Evolutionary conservation across 257 asterid species (phyloP).

Genomic region (Solanum okadae): DNA sequence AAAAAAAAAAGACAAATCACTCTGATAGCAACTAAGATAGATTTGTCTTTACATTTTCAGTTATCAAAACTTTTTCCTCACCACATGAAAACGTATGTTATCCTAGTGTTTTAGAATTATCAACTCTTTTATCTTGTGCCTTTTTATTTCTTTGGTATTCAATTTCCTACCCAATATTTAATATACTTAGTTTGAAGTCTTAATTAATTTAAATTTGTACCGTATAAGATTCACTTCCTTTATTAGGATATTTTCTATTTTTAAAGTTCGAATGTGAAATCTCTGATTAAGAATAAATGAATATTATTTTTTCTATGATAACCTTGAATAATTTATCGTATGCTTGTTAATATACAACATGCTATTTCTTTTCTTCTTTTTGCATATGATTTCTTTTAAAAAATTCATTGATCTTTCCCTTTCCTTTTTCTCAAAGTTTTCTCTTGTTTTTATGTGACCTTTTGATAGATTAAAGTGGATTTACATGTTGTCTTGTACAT

Average conservation of each 20-base stretch:
- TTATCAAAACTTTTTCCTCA: not conserved
- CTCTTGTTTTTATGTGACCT: not conserved
- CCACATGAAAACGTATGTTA: not conserved
- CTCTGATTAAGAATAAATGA: too few species aligned
- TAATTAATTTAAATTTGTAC: not conserved
- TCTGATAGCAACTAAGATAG: not conserved
- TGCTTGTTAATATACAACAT: not conserved
- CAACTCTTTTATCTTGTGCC: not conserved
- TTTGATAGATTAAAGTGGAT: not conserved
- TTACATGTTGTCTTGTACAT: not conserved
- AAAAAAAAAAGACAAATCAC: not conserved
- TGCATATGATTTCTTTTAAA: too few species aligned
- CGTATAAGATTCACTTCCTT: too few species aligned
- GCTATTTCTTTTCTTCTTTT: not conserved
- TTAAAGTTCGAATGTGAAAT: too few species aligned
- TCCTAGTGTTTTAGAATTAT: not conserved
- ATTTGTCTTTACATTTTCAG: not conserved
- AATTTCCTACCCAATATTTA: not conserved
- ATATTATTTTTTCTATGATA: not conserved
- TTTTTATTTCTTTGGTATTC: not conserved
- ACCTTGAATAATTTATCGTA: too few species aligned
- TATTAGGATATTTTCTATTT: too few species aligned
- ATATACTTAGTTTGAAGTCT: accelerated
- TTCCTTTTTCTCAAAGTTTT: not conserved
- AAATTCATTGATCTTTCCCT: not conserved